These are phyloP conservation scores for Karstenula rhodostoma DNA, from an alignment of 2,329 filamentous ascomycete species.

Conservation along the genomic window DNA sequence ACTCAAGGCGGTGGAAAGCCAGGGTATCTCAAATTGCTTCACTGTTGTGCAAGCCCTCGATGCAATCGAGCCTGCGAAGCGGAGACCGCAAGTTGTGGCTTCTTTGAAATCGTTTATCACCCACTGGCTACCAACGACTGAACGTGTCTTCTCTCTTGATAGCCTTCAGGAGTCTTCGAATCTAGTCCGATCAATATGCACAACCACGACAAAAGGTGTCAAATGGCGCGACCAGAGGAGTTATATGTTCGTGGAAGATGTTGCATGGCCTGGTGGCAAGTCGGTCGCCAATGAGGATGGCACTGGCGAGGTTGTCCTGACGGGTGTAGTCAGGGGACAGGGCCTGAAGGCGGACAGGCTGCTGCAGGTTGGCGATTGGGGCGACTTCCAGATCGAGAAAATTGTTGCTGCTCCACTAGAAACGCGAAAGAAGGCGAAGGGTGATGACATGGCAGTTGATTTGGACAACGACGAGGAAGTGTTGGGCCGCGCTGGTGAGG, in stretches of 20 bases:
- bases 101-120: constrained; percentile 93
- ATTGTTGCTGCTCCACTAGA: constrained; percentile 79
- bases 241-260: constrained; percentile 90
- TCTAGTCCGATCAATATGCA: constrained; percentile 89
- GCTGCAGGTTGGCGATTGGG: constrained; percentile 92
- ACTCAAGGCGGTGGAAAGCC: constrained; percentile 85
- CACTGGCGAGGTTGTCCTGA: constrained; percentile 72
- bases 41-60: constrained; percentile 83
- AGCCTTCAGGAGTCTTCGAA: constrained; percentile 91
- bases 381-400: constrained; percentile 89
- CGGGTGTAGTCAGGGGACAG: constrained; percentile 84
- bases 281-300: constrained; percentile 55
- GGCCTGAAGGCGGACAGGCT: constrained; percentile 89
- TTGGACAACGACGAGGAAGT: constrained; percentile 60
- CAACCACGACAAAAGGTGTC: constrained; percentile 90
- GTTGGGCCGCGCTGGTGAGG: constrained; percentile 76
- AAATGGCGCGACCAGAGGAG: constrained; percentile 93
- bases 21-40: constrained; percentile 93
- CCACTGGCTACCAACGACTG: constrained; percentile 91
- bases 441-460: constrained; percentile 74
- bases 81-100: constrained; percentile 75
- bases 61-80: constrained; percentile 79
- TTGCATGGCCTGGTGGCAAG: constrained; percentile 70
- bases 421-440: constrained; percentile 64
- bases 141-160: constrained; percentile 89